A percentile compares a stretch with the other conserved stretches of the same genome.
These are phyloP conservation scores for Phaffia australis DNA, from an alignment of 768 basidiomycete species.

Conservation along the genomic window DNA sequence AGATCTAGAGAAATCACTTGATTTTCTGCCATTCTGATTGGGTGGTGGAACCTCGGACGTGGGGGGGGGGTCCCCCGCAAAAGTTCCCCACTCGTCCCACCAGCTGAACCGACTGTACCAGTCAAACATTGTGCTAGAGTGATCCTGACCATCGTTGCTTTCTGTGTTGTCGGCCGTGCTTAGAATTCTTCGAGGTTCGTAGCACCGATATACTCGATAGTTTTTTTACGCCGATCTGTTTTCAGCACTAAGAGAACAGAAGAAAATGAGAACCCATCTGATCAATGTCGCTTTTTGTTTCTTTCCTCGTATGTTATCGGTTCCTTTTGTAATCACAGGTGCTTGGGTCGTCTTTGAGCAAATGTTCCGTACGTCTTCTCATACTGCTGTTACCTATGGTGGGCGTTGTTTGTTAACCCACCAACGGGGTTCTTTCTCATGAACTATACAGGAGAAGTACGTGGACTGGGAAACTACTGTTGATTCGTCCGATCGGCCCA, in stretches of 20 bases:
- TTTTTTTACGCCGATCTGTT: too few relatives aligned
- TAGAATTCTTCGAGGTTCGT: background rate
- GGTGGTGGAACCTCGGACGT: too few relatives aligned
- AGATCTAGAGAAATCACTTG: background rate
- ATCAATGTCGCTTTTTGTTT: background rate
- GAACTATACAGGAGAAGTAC: background rate
- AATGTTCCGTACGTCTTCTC: slow-evolving; percentile 34
- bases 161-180: too few relatives aligned
- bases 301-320: too few relatives aligned
- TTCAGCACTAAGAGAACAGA: too few relatives aligned
- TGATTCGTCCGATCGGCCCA: background rate
- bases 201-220: too few relatives aligned
- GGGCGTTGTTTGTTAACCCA: background rate
- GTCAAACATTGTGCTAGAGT: too few relatives aligned
- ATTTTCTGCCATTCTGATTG: background rate
- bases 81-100: too few relatives aligned
- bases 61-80: too few relatives aligned
- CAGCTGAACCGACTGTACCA: too few relatives aligned
- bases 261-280: background rate
- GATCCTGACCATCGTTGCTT: too few relatives aligned
- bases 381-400: background rate
- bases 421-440: background rate
- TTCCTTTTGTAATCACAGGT: slow-evolving; percentile 46
- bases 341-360: slow-evolving; percentile 84
- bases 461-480: background rate